phyloP scores from a whole-genome alignment of 2,329 filamentous ascomycete species.

The Tolypocladium amazonense region DNA sequence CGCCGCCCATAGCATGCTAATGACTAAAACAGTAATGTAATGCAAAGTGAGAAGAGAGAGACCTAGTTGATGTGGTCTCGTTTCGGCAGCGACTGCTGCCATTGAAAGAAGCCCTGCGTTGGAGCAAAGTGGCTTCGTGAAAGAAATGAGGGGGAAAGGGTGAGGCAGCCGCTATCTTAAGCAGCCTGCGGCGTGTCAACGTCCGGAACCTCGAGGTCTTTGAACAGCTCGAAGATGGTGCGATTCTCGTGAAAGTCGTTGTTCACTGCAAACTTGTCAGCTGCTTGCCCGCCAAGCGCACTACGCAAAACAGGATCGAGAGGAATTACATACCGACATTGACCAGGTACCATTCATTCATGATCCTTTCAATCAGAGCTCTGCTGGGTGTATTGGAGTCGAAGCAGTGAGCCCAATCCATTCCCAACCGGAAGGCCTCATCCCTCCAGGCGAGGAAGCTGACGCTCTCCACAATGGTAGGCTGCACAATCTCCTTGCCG shows the following conservation, averaged over 20 bases:
- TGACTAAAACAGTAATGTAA: conserved; percentile 11
- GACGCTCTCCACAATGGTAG: conserved; percentile 96
- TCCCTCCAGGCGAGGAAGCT: conserved; percentile 99
- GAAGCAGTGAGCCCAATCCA: conserved; percentile 92
- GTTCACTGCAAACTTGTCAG: conserved; percentile 54
- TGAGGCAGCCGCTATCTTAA: background rate
- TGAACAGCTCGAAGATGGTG: conserved; percentile 77
- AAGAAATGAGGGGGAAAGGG: background rate
- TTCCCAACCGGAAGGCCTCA: conserved; percentile 85
- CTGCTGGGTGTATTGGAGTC: conserved; percentile 66
- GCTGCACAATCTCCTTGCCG: conserved; percentile 98
- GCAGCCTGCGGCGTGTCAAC: conserved; percentile 34
- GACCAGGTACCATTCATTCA: conserved; percentile 86
- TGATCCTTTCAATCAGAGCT: conserved; percentile 67
- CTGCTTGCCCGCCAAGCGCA: background rate
- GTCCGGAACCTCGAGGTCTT: conserved; percentile 60
- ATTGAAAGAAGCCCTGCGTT: conserved; percentile 4
- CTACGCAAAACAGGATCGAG: background rate
- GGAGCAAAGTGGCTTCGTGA: conserved; percentile 3
- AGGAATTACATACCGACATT: conserved; percentile 66
- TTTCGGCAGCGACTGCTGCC: conserved; percentile 3
- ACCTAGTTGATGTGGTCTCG: conserved; percentile 4
- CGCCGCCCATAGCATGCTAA: conserved; percentile 4
- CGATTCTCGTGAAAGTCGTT: conserved; percentile 88
- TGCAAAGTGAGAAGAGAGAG: conserved; percentile 2